Evolutionary conservation across 2,329 filamentous ascomycete species (phyloP), one percentile per base, ranked within the genome.

Genomic region (Microcera coccophila): DNA sequence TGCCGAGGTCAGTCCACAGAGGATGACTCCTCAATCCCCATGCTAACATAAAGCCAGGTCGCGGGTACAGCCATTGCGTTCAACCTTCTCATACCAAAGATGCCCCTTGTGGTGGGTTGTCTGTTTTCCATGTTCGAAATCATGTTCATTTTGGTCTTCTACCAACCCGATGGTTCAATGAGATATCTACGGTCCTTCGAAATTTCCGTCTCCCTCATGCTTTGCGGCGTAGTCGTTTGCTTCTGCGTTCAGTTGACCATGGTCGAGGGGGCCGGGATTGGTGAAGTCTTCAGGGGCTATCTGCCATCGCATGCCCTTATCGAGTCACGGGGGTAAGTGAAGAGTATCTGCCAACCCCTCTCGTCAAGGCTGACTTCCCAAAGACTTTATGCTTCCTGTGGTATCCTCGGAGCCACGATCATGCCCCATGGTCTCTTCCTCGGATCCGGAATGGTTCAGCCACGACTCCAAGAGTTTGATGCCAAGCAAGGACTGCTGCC

Each of bases 351-450:
- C 24, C 35, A n/a, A 5, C 15, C 9, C 15, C 31, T 16, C 9
- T 33, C 10, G 7, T 33, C 15, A 16, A 11, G 8, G 31, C 15
- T 21, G 54, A 63, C 33, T 62, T n/a, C 3, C 5, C 16, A 11
- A 20, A 59, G 60, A 12, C 42, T 83, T 0, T 87, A 85, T 59
- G 82, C 85, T 62, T 77, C 84, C 2, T 90, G 85, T 49, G 85
- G 85, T 39, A 90, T 90, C 43, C 71, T 90, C 0, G 85, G 85
- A 2, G 85, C 85, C 3, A 90, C 85, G 0, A 83, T 85, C 19
- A 85, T 85, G 82, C 82, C 82, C 4, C 82, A 85, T 54, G 81
- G 77, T 39, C 65, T 87, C 3, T 87, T 82, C 52, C 72, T 87
- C 3, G 84, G 84, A 17, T 84, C 79, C 5, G 83, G 82, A 5